Evolutionary conservation across 352 stramenopile species (phyloP), one percentile per base, ranked within the genome.

Genomic region (Phytophthora citricola): DNA sequence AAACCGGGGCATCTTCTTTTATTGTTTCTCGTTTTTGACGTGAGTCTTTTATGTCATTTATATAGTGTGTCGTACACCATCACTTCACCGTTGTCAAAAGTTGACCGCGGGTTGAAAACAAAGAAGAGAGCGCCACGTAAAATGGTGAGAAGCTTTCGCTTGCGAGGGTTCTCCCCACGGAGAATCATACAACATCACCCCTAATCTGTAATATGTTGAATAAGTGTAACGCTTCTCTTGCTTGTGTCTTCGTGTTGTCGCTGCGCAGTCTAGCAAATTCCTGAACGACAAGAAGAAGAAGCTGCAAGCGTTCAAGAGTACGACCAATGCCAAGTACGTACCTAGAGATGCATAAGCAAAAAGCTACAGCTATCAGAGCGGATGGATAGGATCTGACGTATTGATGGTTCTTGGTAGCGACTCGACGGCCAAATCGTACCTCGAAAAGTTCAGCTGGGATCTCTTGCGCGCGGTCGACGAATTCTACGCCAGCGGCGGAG

Each of bases 391-490:
- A 34, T 32, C 3, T 17, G 1, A 4, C 11, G 15, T 38, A 54
- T 44, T 60, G 34, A 58, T 26, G 5, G 0, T 29, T 44, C 20
- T 26, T 47, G 44, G 34, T 22, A 94, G 85, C 31, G 83, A 94
- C n/a, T 72, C 64, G 26, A 87, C 79, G 38, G 85, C 85, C 58
- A 79, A 78, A 47, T 89, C 78, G 58, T 94, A 92, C 58, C 66
- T 92, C 3, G 82, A 91, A 66, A 84, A 81, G 58, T 91, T 91
- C 67, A 91, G 83, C 58, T 94, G 85, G 85, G 83, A 92, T 50
- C 58, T 94, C 27, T 83, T 87, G 82, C 82, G 80, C 17, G 85
- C 85, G 3, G 83, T 94, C 20, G 83, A 94, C 54, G 80, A 91
- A 57, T 94, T 91, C 56, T 94, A 89, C 67, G 66, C 83, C 20